Evolutionary conservation across 73 alveolate genomes (phyloP).

Genomic region (Symbiodinium natans): DNA sequence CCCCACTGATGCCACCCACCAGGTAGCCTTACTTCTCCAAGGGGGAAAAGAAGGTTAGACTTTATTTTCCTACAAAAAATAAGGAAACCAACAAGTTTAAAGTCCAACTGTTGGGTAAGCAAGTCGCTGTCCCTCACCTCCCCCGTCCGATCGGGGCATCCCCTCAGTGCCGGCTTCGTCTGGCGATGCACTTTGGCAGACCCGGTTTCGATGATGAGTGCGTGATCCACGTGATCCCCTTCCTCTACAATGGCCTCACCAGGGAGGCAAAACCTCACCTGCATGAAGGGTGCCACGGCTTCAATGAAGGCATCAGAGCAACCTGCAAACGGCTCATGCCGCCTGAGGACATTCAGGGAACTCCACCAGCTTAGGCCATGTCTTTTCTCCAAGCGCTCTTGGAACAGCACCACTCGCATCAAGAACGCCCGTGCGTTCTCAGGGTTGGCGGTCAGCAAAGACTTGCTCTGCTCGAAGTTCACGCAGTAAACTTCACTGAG

Average conservation of each 20-base stretch:
- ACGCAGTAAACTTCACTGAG: slow-evolving; percentile 67
- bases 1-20: slow-evolving; percentile 76
- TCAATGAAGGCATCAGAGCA: slow-evolving; percentile 38
- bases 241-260: slow-evolving; percentile 66
- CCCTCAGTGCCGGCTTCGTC: slow-evolving; percentile 33
- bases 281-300: slow-evolving; percentile 21
- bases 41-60: too few relatives aligned
- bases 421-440: slow-evolving; percentile 18
- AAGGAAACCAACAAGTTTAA: too few relatives aligned
- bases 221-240: slow-evolving; percentile 12
- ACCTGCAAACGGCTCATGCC: slow-evolving; percentile 71
- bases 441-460: not conserved
- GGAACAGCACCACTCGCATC: slow-evolving; percentile 49
- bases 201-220: slow-evolving; percentile 56
- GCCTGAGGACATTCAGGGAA: slow-evolving; percentile 21
- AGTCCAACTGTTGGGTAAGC: too few relatives aligned
- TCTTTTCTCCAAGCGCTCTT: slow-evolving; percentile 49
- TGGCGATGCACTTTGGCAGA: slow-evolving; percentile 51
- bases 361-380: slow-evolving; percentile 72
- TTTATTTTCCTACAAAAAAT: too few relatives aligned
- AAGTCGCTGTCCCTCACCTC: slow-evolving; percentile 12
- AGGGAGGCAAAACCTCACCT: slow-evolving; percentile 29
- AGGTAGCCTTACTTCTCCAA: too few relatives aligned
- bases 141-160: slow-evolving; percentile 80
- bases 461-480: slow-evolving; percentile 72